A percentile compares a stretch with the other conserved stretches of the same genome.
phyloP scores from a whole-genome alignment of 2,329 filamentous ascomycete species.

The Exophiala aquamarina region DNA sequence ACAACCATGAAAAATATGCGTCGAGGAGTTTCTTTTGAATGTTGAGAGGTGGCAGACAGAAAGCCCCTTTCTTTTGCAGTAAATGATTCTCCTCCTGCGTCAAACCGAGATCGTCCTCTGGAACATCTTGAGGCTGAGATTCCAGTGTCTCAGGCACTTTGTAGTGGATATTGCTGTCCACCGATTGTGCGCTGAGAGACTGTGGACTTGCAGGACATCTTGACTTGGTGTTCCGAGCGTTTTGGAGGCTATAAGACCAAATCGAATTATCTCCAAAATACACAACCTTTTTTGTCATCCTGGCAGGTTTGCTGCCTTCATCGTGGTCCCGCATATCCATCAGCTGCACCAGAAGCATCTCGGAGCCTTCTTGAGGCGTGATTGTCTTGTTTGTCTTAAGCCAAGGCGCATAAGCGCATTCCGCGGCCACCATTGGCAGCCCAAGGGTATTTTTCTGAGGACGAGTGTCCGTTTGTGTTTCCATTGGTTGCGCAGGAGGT shows the following conservation, averaged over 20 bases:
- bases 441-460: slow-evolving; percentile 2
- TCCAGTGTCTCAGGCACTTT: slow-evolving; percentile 8
- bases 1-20: slow-evolving; percentile 92
- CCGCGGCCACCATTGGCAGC: background rate
- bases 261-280: slow-evolving; percentile 16
- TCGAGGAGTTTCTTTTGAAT: slow-evolving; percentile 92
- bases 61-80: slow-evolving; percentile 85
- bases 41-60: slow-evolving; percentile 79
- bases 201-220: slow-evolving; percentile 13
- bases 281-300: slow-evolving; percentile 9
- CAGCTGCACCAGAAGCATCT: slow-evolving; percentile 15
- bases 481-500: slow-evolving; percentile 6
- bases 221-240: slow-evolving; percentile 14
- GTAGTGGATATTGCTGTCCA: slow-evolving; percentile 15
- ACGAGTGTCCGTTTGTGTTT: background rate
- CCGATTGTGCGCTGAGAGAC: slow-evolving; percentile 9
- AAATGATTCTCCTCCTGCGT: slow-evolving; percentile 96
- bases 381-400: slow-evolving; percentile 3
- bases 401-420: slow-evolving; percentile 4
- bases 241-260: slow-evolving; percentile 15
- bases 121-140: slow-evolving; percentile 10
- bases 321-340: slow-evolving; percentile 5
- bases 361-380: slow-evolving; percentile 11
- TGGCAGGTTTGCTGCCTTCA: slow-evolving; percentile 3
- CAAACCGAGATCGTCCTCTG: slow-evolving; percentile 55